Conservation (phyloP, 257 asterid species). For the Nicotiana otophora region DNA sequence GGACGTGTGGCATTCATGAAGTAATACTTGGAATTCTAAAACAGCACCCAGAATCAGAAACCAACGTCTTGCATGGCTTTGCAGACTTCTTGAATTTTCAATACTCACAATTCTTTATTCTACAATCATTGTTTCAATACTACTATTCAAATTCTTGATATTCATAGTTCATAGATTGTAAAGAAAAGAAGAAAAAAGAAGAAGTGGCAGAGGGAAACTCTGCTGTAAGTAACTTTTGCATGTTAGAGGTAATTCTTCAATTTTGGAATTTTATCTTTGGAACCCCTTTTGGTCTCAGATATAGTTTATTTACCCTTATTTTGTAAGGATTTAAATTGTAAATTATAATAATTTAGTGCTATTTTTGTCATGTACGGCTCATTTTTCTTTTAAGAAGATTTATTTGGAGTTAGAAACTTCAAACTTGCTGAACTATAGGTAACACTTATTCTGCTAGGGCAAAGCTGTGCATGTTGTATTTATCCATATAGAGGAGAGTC, state of each 20-base stretch:
- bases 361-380: not conserved
- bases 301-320: not conserved
- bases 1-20: not conserved
- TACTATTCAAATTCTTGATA: not conserved
- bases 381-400: not conserved
- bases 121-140: not conserved
- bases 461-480: not conserved
- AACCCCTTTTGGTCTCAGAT: not conserved
- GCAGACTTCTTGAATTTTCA: not conserved
- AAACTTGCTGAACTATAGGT: not conserved
- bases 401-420: not conserved
- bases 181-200: too few relatives aligned
- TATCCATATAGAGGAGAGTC: not conserved
- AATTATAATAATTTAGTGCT: not conserved
- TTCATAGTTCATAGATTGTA: not conserved
- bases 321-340: not conserved
- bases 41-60: not conserved
- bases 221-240: too few relatives aligned
- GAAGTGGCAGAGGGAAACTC: too few relatives aligned
- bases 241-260: not conserved
- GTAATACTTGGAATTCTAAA: not conserved
- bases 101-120: not conserved
- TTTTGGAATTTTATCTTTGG: not conserved
- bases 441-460: not conserved
- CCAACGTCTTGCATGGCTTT: not conserved